A percentile compares a stretch with the other conserved stretches of the same genome.
Conservation (phyloP, 768 basidiomycete genomes). For the Xerocomus potaroensis region DNA sequence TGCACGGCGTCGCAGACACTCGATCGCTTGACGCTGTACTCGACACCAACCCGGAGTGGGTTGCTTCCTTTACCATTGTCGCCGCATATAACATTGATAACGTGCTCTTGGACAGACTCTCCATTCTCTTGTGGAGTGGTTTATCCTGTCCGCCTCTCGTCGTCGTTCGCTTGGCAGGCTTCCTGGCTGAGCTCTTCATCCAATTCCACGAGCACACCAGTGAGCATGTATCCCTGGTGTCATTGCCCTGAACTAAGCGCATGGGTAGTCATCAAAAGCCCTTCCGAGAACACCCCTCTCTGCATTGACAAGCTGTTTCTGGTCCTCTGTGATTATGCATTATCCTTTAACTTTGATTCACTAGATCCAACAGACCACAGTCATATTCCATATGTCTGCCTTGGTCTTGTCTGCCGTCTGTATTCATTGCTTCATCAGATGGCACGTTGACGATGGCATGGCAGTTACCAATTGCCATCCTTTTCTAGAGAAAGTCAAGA, state of each 20-base stretch:
- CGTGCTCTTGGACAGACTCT: constrained; percentile 50
- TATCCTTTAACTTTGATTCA: constrained; percentile 62
- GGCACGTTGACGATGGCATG: too few species aligned
- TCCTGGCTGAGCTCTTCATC: constrained; percentile 82
- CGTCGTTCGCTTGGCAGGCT: constrained; percentile 80
- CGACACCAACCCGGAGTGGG: constrained; percentile 45
- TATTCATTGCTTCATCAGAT: too few species aligned
- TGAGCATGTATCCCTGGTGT: constrained; percentile 35
- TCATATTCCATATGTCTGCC: constrained; percentile 89
- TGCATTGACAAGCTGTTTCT: constrained; percentile 90
- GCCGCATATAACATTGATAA: constrained; percentile 78
- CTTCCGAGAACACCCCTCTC: constrained; percentile 70
- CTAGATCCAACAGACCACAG: constrained; percentile 89
- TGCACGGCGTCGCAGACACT: constrained; percentile 62
- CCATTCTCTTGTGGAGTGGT: constrained; percentile 65
- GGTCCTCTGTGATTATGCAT: constrained; percentile 67
- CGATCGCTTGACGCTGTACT: constrained; percentile 57
- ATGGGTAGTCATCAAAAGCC: constrained; percentile 76
- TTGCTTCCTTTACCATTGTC: constrained; percentile 70
- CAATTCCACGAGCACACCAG: constrained; percentile 88
- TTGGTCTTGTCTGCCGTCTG: too few species aligned
- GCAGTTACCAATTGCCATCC: too few species aligned
- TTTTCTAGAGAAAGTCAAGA: too few species aligned
- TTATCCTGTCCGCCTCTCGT: constrained; percentile 63
- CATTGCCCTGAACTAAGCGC: neutral